Evolutionary conservation across 495 filamentous ascomycete genomes (phyloP), one percentile per base, ranked within the genome.

Genomic region (Acidomyces sp.): DNA sequence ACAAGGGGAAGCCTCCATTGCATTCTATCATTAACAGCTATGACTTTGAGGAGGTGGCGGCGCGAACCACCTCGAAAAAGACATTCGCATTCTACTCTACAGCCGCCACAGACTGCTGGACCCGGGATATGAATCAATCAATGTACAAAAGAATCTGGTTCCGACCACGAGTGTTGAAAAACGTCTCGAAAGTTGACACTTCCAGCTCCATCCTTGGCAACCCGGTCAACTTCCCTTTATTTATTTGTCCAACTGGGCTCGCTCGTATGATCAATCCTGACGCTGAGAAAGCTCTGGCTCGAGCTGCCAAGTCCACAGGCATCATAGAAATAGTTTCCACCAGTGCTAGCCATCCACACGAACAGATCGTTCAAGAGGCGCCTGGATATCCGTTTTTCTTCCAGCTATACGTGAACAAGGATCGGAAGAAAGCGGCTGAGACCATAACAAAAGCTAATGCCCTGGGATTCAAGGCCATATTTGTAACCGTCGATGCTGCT

Each of bases 21-120:
- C 59, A 74, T 21, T 74, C 71, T 13, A 56, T 90, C 34, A 79
- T 92, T 50, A 83, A 72, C 34, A 63, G 72, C 23, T 66, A 83
- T 43, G 85, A 92, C 54, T 87, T 92, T 58, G 70, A 76, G 47
- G 28, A 54, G 9, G 75, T 77, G 1, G 82, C 84, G 0, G 64
- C 69, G 4, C 64, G 61, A 15, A 75, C 70, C 6, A 63, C 79
- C 30, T 72, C 66, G 20, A 67, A 70, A 17, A 92, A 88, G 54
- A 73, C 84, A 10, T 86, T 78, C 74, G 84, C 84, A 0, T 93
- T 86, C 60, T 77, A 81, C 54, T 82, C 80, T 20, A 82, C 77
- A 23, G 83, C 82, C 9, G 82, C 85, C 5, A 85, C 79, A 0
- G 83, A 90, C 58, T 60, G 77, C 2, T 58, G 80, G 44, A 85